A percentile compares a stretch with the other conserved stretches of the same genome.
phyloP scores from a whole-genome alignment of 768 basidiomycete genomes.

The Boletus barrowsii region DNA sequence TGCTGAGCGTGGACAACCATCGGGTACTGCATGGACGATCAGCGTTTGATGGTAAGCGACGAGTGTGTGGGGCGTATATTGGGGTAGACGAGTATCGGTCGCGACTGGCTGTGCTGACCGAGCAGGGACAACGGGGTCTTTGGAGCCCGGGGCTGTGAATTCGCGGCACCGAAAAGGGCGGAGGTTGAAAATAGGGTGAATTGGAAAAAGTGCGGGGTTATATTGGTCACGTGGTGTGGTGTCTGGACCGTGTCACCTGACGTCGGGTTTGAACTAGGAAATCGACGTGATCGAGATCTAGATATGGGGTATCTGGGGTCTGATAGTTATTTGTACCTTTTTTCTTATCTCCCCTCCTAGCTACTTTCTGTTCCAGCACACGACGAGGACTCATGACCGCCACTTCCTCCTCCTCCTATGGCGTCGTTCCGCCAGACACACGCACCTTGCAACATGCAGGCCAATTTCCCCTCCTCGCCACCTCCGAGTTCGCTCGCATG shows the following conservation, averaged over 20 bases:
- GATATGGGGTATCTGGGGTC: slow-evolving; percentile 22
- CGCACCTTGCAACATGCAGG: neutral
- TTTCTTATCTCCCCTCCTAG: slow-evolving; percentile 15
- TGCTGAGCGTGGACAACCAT: slow-evolving; percentile 92
- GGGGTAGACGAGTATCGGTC: slow-evolving; percentile 88
- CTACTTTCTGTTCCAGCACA: neutral
- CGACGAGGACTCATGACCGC: slow-evolving; percentile 9
- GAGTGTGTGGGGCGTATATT: slow-evolving; percentile 96
- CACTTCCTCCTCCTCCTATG: slow-evolving; percentile 9
- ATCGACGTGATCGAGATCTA: slow-evolving; percentile 11
- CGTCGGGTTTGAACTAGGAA: slow-evolving; percentile 13
- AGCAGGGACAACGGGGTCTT: slow-evolving; percentile 52
- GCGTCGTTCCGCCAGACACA: slow-evolving; percentile 20
- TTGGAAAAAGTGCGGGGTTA: slow-evolving; percentile 24
- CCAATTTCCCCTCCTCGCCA: slow-evolving; percentile 35
- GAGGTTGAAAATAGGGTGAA: slow-evolving; percentile 13
- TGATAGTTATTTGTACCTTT: slow-evolving; percentile 20
- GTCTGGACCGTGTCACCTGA: slow-evolving; percentile 18
- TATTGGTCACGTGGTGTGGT: slow-evolving; percentile 12
- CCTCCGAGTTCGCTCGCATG: slow-evolving; percentile 53
- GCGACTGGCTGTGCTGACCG: slow-evolving; percentile 63
- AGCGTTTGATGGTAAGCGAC: slow-evolving; percentile 78
- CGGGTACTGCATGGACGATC: slow-evolving; percentile 95
- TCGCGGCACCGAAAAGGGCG: slow-evolving; percentile 19
- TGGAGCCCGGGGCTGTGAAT: slow-evolving; percentile 57